These are phyloP conservation scores for Pichia sp. DNA, from an alignment of 1,139 yeast species.

Conservation along the genomic window DNA sequence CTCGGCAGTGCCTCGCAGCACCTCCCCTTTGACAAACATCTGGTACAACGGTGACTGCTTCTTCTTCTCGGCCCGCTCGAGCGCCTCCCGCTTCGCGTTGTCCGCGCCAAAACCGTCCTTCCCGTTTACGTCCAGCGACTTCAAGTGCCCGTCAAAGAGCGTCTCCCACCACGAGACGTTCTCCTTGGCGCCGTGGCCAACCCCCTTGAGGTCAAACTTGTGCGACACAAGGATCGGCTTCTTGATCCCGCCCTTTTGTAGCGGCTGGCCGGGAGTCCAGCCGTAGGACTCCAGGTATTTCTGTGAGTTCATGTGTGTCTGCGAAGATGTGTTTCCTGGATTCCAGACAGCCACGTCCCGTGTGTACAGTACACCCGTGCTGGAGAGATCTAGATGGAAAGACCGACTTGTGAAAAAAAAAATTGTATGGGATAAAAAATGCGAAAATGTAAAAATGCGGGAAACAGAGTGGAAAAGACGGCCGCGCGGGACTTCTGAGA, in stretches of 20 bases:
- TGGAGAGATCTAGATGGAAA: too few relatives aligned
- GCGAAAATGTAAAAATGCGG: neutral
- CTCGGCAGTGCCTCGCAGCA: conserved; percentile 68
- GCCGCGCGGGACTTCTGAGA: neutral
- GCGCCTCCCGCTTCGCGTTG: neutral
- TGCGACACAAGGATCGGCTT: conserved; percentile 88
- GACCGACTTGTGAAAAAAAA: neutral
- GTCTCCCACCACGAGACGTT: conserved; percentile 97
- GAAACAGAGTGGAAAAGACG: neutral
- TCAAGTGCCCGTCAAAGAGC: conserved; percentile 87
- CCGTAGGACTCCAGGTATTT: conserved; percentile 74
- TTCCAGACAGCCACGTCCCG: neutral
- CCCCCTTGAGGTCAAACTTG: conserved; percentile 84
- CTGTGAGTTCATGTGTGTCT: conserved; percentile 60
- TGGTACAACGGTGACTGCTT: conserved; percentile 50
- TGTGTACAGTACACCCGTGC: neutral
- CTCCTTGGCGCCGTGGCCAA: conserved; percentile 66
- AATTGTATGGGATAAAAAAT: neutral
- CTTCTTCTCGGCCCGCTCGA: conserved; percentile 36
- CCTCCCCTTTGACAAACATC: conserved; percentile 83
- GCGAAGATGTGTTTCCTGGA: neutral
- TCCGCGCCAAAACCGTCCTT: conserved; percentile 20
- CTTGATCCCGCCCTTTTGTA: conserved; percentile 71
- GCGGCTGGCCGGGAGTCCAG: conserved; percentile 89
- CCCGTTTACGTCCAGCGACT: conserved; percentile 60